A percentile compares a stretch with the other conserved stretches of the same genome.
phyloP scores from a whole-genome alignment of 108 stramenopile species.

The Pseudonitzschia multiseries region DNA sequence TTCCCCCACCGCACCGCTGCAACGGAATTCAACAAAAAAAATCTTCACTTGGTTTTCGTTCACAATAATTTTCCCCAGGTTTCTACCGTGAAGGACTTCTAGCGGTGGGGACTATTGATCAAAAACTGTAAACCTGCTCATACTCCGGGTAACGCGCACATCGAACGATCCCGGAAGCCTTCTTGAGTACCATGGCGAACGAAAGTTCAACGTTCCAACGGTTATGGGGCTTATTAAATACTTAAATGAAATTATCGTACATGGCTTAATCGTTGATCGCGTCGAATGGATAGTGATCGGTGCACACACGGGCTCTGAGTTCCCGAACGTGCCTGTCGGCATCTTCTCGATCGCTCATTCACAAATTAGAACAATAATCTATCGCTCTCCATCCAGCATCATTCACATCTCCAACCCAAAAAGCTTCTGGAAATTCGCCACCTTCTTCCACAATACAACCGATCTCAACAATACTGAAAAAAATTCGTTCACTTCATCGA shows the following conservation, averaged over 20 bases:
- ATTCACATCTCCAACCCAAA: neutral
- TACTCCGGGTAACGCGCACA: neutral
- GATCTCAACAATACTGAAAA: neutral
- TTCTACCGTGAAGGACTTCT: no score
- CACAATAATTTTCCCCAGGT: no score
- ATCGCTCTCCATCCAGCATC: neutral
- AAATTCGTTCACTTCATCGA: neutral
- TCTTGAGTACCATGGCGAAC: neutral
- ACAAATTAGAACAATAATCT: neutral
- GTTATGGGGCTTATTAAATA: neutral
- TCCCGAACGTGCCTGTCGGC: neutral
- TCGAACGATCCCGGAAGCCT: neutral
- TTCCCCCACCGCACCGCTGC: no score
- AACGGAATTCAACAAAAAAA: no score
- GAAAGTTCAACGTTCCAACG: constrained; percentile 1
- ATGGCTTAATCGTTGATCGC: neutral
- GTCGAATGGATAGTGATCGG: neutral
- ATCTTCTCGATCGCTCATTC: neutral
- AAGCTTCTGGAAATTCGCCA: neutral
- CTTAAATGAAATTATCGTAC: neutral
- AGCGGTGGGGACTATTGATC: no score
- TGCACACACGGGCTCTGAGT: neutral
- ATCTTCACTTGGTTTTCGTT: no score
- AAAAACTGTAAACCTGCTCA: no score
- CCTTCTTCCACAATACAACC: neutral